Conservation (phyloP, 257 asterid species). For the Lycium barbarum region DNA sequence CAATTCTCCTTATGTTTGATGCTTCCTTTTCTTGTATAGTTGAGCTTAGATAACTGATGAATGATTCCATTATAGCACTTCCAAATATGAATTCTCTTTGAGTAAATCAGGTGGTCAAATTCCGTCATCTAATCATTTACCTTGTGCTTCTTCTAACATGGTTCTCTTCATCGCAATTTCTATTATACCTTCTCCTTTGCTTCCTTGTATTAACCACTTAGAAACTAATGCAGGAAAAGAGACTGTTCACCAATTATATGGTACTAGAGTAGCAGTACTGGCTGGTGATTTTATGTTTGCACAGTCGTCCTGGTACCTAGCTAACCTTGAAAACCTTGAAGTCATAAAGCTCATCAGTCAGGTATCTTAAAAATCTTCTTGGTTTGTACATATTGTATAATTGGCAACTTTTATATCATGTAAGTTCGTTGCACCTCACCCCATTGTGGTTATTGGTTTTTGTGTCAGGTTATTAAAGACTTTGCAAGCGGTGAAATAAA, state of each 20-base stretch:
- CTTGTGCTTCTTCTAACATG: conserved; percentile 8
- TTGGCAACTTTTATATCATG: neutral
- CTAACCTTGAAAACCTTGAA: conserved; percentile 93
- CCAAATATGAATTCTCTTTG: neutral
- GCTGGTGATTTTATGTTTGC: conserved; percentile 99
- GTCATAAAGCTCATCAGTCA: conserved; percentile 95
- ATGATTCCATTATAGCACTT: neutral
- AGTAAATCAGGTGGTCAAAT: neutral
- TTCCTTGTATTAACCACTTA: neutral
- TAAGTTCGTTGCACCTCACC: neutral
- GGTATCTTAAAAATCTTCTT: conserved; percentile 47
- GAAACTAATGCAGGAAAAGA: conserved; percentile 65
- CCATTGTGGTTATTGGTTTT: neutral
- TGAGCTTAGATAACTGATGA: neutral
- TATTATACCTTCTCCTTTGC: neutral
- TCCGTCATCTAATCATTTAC: neutral
- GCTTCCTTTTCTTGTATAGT: neutral
- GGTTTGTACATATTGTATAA: neutral
- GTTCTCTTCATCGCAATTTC: neutral
- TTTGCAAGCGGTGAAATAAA: conserved; percentile 98
- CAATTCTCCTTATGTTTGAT: neutral
- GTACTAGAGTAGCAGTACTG: conserved; percentile 89
- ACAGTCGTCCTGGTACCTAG: conserved; percentile 97
- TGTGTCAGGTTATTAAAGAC: conserved; percentile 85
- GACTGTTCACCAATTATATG: conserved; percentile 88